Conservation (phyloP, 2,329 filamentous ascomycete genomes). For the Ascochyta fabae region DNA sequence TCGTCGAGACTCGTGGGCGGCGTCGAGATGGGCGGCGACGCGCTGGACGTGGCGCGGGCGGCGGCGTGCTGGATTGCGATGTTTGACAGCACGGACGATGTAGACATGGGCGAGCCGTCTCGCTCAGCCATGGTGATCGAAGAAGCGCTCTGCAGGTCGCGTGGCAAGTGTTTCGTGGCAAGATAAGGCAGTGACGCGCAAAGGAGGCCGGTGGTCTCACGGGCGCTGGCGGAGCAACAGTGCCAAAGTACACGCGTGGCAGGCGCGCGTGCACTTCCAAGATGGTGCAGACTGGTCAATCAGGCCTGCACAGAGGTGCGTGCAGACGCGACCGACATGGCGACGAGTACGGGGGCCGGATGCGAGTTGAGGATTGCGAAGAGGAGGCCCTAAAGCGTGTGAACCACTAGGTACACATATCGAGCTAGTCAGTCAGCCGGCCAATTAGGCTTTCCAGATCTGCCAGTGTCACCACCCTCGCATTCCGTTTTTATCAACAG, state of each 20-base stretch:
- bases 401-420: slow-evolving; percentile 40
- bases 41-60: slow-evolving; percentile 55
- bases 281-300: slow-evolving; percentile 20
- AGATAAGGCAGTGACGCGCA: slow-evolving; percentile 43
- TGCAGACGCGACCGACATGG: slow-evolving; percentile 34
- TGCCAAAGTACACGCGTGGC: slow-evolving; percentile 42
- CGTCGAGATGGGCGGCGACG: slow-evolving; percentile 64
- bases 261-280: slow-evolving; percentile 23
- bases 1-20: slow-evolving; percentile 72
- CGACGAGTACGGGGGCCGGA: slow-evolving; percentile 24
- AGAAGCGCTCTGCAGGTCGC: slow-evolving; percentile 21
- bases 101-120: slow-evolving; percentile 47
- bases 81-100: slow-evolving; percentile 51
- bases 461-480: slow-evolving; percentile 41
- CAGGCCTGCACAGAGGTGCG: slow-evolving; percentile 29
- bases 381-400: slow-evolving; percentile 31
- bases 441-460: slow-evolving; percentile 47
- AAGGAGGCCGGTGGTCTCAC: slow-evolving; percentile 35
- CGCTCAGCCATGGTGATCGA: slow-evolving; percentile 42
- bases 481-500: slow-evolving; percentile 27
- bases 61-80: slow-evolving; percentile 34
- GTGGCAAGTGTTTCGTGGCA: slow-evolving; percentile 31
- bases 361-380: slow-evolving; percentile 32
- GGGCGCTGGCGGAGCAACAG: slow-evolving; percentile 39
- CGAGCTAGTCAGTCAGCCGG: slow-evolving; percentile 40